Percentiles rank a stretch among this genome's conserved stretches.
Evolutionary conservation across 345 rosid species (phyloP).

Genomic region (Hirschfeldia incana): DNA sequence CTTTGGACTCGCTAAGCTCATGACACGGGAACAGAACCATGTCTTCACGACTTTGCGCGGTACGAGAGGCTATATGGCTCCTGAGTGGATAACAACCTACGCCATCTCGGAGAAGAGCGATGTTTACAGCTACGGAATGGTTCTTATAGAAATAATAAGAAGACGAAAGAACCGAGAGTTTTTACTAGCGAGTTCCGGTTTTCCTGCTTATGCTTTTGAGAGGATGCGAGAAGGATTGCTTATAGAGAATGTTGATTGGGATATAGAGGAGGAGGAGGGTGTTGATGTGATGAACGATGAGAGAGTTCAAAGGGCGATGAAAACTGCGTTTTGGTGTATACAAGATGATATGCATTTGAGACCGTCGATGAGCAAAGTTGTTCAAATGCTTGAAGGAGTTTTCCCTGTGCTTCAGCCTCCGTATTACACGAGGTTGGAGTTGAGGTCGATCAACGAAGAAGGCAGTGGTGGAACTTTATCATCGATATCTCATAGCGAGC

Average conservation of each 20-base stretch:
- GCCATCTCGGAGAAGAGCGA: constrained; percentile 96
- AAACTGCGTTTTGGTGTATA: constrained; percentile 89
- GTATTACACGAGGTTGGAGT: not conserved
- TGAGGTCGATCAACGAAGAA: not conserved
- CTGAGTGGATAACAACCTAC: constrained; percentile 90
- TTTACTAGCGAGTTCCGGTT: not conserved
- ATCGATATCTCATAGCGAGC: not conserved
- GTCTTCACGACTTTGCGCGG: constrained; percentile 89
- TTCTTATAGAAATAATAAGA: constrained; percentile 75
- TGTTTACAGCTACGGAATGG: constrained; percentile 90
- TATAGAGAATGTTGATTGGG: constrained; percentile 62
- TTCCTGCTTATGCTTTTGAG: constrained; percentile 84
- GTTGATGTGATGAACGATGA: constrained; percentile 46
- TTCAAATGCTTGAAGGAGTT: constrained; percentile 95
- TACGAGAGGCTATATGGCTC: constrained; percentile 92
- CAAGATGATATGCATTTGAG: constrained; percentile 87
- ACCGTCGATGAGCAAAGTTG: constrained; percentile 85
- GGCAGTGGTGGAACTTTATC: not conserved
- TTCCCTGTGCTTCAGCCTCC: constrained; percentile 53
- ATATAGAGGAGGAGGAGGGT: constrained; percentile 29
- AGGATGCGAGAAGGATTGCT: constrained; percentile 87
- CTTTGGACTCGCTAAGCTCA: constrained; percentile 88
- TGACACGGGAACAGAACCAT: constrained; percentile 89
- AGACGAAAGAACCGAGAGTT: constrained; percentile 64
- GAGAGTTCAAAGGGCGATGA: constrained; percentile 53